A percentile compares a stretch with the other conserved stretches of the same genome.
These are phyloP conservation scores for Debaryomyces sp. DNA, from an alignment of 1,139 yeast species.

Conservation along the genomic window DNA sequence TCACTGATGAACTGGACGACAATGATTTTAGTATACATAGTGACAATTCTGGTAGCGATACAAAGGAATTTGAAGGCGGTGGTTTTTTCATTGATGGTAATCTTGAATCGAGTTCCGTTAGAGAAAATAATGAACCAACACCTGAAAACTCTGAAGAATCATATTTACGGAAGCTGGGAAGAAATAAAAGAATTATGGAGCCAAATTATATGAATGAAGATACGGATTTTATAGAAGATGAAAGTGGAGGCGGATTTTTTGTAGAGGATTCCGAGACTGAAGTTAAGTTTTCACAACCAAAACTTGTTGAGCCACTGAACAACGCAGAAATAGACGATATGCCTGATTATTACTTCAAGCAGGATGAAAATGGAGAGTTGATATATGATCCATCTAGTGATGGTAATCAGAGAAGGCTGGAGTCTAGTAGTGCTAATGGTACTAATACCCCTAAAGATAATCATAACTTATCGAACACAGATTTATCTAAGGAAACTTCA, in stretches of 20 bases:
- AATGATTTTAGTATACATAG: conserved; percentile 9
- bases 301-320: conserved; percentile 4
- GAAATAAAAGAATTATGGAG: conserved; percentile 14
- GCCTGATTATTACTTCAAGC: conserved; percentile 18
- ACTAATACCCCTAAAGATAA: background rate
- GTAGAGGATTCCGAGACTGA: conserved; percentile 4
- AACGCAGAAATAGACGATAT: conserved; percentile 10
- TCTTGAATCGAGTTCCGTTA: background rate
- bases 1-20: conserved; percentile 5
- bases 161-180: background rate
- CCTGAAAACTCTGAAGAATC: background rate
- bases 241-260: conserved; percentile 18
- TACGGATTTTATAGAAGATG: conserved; percentile 10
- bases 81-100: conserved; percentile 1
- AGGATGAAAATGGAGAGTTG: conserved; percentile 23
- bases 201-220: conserved; percentile 9
- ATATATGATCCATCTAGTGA: conserved; percentile 21
- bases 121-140: background rate
- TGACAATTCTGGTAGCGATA: conserved; percentile 12
- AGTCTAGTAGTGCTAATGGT: background rate
- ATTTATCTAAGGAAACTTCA: background rate
- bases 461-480: background rate
- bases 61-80: conserved; percentile 9
- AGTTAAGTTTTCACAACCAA: background rate
- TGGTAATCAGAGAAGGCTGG: background rate